Percentiles rank a stretch among this genome's conserved stretches.
Evolutionary conservation across 306 rosid genomes (phyloP).

Genomic region (Castanea sativa): DNA sequence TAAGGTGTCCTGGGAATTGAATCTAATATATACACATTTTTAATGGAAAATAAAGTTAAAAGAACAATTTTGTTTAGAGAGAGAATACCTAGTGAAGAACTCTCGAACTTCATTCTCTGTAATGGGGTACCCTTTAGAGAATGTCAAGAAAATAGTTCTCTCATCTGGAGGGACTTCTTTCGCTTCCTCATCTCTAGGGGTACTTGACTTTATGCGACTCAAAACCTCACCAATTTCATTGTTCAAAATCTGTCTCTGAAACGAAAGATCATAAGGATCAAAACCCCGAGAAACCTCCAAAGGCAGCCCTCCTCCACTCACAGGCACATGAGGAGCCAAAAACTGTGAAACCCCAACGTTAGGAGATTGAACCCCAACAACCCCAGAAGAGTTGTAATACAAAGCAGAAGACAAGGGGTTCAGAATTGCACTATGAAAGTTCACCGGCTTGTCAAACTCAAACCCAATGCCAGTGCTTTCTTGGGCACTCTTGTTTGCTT

Average conservation of each 20-base stretch:
- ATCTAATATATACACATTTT: not conserved
- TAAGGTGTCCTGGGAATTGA: too few species aligned
- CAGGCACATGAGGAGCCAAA: too few species aligned
- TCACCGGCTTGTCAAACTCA: not conserved
- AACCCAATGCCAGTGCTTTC: not conserved
- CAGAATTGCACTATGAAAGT: not conserved
- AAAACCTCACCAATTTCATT: conserved; percentile 20
- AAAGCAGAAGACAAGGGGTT: not conserved
- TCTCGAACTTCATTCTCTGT: conserved; percentile 44
- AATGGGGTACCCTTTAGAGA: conserved; percentile 66
- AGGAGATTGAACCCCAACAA: not conserved
- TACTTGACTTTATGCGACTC: conserved; percentile 3
- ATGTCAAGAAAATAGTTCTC: conserved; percentile 63
- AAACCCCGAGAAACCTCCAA: not conserved
- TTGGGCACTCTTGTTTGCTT: not conserved
- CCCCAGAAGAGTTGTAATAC: not conserved
- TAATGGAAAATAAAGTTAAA: not conserved
- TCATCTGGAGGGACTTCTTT: conserved; percentile 27
- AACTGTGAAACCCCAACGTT: not conserved
- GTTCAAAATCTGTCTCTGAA: not conserved
- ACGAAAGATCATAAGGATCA: not conserved
- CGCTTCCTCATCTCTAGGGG: not conserved
- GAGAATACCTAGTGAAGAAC: conserved; percentile 36
- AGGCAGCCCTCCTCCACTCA: not conserved
- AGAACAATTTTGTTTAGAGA: too few species aligned